These are phyloP conservation scores for Lachancea cidri DNA, from an alignment of 805 yeast species.

Conservation along the genomic window DNA sequence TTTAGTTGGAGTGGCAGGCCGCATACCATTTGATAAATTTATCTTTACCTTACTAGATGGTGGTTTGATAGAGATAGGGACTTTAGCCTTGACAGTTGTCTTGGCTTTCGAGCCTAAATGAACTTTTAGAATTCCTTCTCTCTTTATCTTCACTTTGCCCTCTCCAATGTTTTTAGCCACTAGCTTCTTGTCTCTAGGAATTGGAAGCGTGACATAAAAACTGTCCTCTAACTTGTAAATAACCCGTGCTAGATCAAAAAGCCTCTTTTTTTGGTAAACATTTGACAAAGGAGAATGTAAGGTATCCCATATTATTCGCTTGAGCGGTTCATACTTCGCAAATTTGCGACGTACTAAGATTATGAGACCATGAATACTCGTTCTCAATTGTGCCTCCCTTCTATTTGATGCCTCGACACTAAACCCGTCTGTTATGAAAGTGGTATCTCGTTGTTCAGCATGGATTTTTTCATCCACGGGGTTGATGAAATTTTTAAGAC, in stretches of 20 bases:
- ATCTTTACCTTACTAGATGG: constrained; percentile 15
- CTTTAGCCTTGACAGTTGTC: constrained; percentile 2
- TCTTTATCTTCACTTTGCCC: constrained; percentile 52
- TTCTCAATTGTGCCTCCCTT: constrained; percentile 20
- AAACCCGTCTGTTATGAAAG: constrained; percentile 16
- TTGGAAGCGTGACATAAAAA: constrained; percentile 53
- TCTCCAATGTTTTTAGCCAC: constrained; percentile 51
- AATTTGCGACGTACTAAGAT: constrained; percentile 23
- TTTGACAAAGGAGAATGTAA: constrained; percentile 58
- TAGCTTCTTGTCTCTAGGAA: constrained; percentile 66
- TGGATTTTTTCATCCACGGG: constrained; percentile 10
- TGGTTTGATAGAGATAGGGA: constrained; percentile 1
- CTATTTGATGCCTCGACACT: constrained; percentile 18
- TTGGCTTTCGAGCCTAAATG: constrained; percentile 24
- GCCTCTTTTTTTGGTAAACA: constrained; percentile 51
- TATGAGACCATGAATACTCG: constrained; percentile 26
- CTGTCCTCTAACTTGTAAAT: constrained; percentile 58
- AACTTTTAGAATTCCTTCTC: constrained; percentile 41
- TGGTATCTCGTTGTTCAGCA: constrained; percentile 19
- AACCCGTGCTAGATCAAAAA: constrained; percentile 63
- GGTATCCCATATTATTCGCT: constrained; percentile 59
- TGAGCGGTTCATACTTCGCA: constrained; percentile 48
- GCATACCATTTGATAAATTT: constrained; percentile 4
- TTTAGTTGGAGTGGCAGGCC: constrained; percentile 1
- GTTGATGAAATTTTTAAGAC: constrained; percentile 18